Evolutionary conservation across 306 rosid genomes (phyloP), one percentile per base, ranked within the genome.

Genomic region (Cotoneaster glaucophyllus): DNA sequence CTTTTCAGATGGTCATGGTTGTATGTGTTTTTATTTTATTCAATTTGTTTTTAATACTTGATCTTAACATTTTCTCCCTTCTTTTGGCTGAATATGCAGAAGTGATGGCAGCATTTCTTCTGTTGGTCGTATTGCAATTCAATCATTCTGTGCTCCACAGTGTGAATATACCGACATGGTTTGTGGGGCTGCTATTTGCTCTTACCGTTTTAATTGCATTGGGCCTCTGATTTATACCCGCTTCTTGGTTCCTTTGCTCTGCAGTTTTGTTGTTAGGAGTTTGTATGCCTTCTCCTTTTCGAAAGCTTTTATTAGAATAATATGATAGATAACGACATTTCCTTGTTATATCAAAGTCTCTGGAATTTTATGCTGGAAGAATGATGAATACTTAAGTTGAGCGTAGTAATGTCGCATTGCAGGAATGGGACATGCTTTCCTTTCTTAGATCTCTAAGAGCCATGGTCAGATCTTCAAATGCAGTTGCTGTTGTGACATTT

Each of bases 391-490:
- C 41, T 61, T 54, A 7, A 8, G n/a, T 24, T 1, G 24, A 50
- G 52, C 29, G 1, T 34, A 34, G 15, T 53, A 59, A 32, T 19
- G 14, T 62, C 64, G 25, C 56, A 69, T 85, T 83, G 77, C 83
- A 94, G 98, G 97, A 90, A 83, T 94, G 97, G 97, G 89, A 88
- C 78, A 88, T 90, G 90, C 91, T 90, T 79, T 91, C 96, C 67
- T 91, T 91, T 78, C 69, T 94, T 72, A 86, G 87, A 81, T 90
- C 91, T 79, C 77, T 94, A 37, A 91, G 84, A 84, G 79, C 88
- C 84, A 82, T 87, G 94, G 57, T 77, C 43, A 79, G 87, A 52
- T 82, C 90, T 69, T 94, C 95, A 71, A 94, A 91, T 82, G 95
- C 91, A 21, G 93, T 91, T 74, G 87, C 88, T 67, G 81, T 94